Conservation (phyloP, 2,329 filamentous ascomycete genomes). For the Xylariaceae sp. region DNA sequence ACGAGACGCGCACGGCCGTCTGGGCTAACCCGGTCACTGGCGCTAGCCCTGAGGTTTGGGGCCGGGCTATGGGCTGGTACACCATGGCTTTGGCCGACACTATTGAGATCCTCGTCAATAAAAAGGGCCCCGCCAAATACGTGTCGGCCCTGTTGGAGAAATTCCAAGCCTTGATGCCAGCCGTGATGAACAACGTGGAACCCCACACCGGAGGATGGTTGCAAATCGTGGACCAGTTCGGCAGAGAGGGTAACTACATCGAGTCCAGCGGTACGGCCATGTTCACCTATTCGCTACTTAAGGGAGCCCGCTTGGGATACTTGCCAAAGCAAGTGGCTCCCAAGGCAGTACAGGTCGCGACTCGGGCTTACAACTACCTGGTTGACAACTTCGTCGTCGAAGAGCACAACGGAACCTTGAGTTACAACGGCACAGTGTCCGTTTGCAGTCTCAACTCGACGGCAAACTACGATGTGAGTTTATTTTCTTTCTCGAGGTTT, state of each 20-base stretch:
- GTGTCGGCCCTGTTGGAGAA: conserved; percentile 17
- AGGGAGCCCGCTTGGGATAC: conserved; percentile 34
- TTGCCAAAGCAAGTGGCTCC: conserved; percentile 14
- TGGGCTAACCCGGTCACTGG: conserved; percentile 35
- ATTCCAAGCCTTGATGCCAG: conserved; percentile 22
- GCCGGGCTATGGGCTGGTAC: conserved; percentile 36
- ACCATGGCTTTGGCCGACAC: conserved; percentile 35
- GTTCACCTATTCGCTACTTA: conserved; percentile 35
- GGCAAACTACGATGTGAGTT: conserved; percentile 33
- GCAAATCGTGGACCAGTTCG: conserved; percentile 32
- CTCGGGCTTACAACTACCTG: conserved; percentile 24
- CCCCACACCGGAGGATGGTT: conserved; percentile 34
- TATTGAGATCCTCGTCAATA: conserved; percentile 26
- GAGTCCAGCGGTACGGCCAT: conserved; percentile 35
- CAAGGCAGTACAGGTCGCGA: conserved; percentile 12
- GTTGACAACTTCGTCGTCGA: conserved; percentile 25
- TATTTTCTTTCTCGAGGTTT: no score
- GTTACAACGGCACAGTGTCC: conserved; percentile 35
- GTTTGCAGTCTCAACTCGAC: conserved; percentile 40
- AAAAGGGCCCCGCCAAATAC: conserved; percentile 7
- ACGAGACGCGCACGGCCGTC: conserved; percentile 29
- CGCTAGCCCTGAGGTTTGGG: conserved; percentile 35
- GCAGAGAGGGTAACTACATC: conserved; percentile 32
- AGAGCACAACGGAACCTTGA: conserved; percentile 25
- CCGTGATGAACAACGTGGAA: conserved; percentile 26